Conservation (phyloP, 2,329 filamentous ascomycete species). For the Pseudogymnoascus sp. region DNA sequence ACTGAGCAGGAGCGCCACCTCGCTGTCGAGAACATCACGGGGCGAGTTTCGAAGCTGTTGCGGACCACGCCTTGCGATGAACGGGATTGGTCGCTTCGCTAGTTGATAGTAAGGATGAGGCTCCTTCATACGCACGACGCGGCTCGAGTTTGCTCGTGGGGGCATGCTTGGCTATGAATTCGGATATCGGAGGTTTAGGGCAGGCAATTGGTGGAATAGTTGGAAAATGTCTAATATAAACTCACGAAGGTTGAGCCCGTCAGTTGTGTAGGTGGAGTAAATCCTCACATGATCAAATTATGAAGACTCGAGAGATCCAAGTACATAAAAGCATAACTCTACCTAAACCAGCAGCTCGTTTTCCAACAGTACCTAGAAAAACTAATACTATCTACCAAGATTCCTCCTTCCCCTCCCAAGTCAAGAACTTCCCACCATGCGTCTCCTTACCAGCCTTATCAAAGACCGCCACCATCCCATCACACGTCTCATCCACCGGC, state of each 20-base stretch:
- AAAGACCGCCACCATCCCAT: slow-evolving; percentile 18
- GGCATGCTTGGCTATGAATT: neutral
- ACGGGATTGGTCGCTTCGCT: neutral
- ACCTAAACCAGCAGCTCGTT: neutral
- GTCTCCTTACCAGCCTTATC: slow-evolving; percentile 16
- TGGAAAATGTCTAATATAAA: neutral
- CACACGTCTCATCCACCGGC: slow-evolving; percentile 21
- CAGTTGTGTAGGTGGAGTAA: neutral
- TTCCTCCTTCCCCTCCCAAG: slow-evolving; percentile 12
- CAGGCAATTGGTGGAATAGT: neutral
- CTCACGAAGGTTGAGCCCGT: neutral
- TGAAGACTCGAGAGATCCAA: neutral
- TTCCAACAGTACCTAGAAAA: neutral
- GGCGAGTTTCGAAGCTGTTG: slow-evolving; percentile 76
- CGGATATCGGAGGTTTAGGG: neutral
- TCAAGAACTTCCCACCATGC: slow-evolving; percentile 17
- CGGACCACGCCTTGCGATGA: slow-evolving; percentile 42
- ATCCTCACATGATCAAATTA: neutral
- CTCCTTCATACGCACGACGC: neutral
- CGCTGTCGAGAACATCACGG: slow-evolving; percentile 77
- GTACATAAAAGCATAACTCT: neutral
- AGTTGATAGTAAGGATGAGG: neutral
- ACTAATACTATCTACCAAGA: slow-evolving; percentile 9
- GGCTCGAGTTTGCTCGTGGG: neutral
- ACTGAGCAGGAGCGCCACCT: slow-evolving; percentile 73